Base-by-base conservation (phyloP, 2,329 filamentous ascomycete genomes). In the Esteya vermicola region DNA sequence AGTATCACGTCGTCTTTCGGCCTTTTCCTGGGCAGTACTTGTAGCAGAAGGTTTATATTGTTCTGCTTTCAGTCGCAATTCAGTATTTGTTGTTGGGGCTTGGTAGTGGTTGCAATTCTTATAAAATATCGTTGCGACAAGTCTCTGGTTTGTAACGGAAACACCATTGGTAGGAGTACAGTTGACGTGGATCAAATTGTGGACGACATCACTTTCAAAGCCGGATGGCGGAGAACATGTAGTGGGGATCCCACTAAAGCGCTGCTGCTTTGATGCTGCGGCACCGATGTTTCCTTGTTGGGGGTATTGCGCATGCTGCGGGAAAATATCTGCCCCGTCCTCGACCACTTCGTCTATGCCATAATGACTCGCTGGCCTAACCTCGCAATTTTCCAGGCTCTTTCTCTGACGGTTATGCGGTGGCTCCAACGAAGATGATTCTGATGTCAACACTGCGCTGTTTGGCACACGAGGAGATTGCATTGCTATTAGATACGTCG, bases 321-420 rank as follows among this genome's bases (percentile, higher is more conserved):
- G 54, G 14, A 59, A 52, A 18, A 53, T 54, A 26, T 58, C 54
- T 23, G 54, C 55, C 44, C 60, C 58, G 44, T 73, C 69, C 54
- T 79, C 75, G 38, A 79, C 68, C 14, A 79, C 72, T 34, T 72
- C 75, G 52, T 80, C 75, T 49, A 79, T 79, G 45, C 73, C 74
- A 46, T 74, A 72, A 53, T 70, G 66, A 43, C 61, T 62, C 22
- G 76, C 72, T 35, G 68, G 62, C 45, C 45, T 40, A 8, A 39
- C 12, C 4, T 38, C 10, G 13, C 40, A 43, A n/a, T 21, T 22
- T 12, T 21, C 19, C 20, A 22, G 26, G 25, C 64, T 63, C 43
- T 60, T 58, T 10, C 72, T 70, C 23, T 71, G 69, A 36, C 74
- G 70, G 48, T 75, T 76, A 51, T 78, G 72, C 55, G 78, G 73